A percentile compares a stretch with the other conserved stretches of the same genome.
Evolutionary conservation across 2,329 filamentous ascomycete species (phyloP).

Genomic region (Colletotrichum sp.): DNA sequence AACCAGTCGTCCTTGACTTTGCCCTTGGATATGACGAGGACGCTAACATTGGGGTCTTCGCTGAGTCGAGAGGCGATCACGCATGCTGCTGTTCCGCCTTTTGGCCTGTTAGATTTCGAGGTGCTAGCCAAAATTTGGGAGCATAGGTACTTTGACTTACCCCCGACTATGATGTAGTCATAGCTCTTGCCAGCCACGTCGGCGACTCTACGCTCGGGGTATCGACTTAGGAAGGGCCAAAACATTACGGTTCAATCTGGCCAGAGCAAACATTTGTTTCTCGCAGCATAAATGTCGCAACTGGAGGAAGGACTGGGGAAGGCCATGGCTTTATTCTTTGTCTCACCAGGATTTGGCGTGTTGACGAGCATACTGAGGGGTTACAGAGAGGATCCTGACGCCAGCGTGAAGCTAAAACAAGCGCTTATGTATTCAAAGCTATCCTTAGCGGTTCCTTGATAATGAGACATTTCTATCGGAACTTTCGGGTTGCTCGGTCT

Average conservation of each 20-base stretch:
- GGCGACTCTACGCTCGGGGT: slow-evolving; percentile 25
- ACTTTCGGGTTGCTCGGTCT: not conserved
- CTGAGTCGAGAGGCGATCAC: slow-evolving; percentile 49
- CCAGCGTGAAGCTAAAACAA: not conserved
- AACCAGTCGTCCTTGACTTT: slow-evolving; percentile 30
- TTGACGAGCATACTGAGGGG: not conserved
- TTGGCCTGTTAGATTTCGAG: not conserved
- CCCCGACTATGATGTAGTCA: slow-evolving; percentile 52
- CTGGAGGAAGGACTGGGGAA: not conserved
- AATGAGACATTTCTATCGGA: not conserved
- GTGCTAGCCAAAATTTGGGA: not conserved
- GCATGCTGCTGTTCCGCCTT: slow-evolving; percentile 52
- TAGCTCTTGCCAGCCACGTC: slow-evolving; percentile 34
- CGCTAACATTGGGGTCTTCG: slow-evolving; percentile 37
- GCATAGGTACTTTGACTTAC: slow-evolving; percentile 17
- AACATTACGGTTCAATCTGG: not conserved
- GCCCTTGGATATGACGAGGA: slow-evolving; percentile 43
- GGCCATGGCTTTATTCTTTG: not conserved
- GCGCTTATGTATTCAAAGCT: not conserved
- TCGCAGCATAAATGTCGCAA: too few species aligned
- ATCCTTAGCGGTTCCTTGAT: not conserved
- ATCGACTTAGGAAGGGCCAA: slow-evolving; percentile 30
- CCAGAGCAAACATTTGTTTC: not conserved
- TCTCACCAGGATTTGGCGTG: not conserved
- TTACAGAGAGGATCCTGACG: not conserved